Evolutionary conservation across 2,329 filamentous ascomycete species (phyloP).

Genomic region (Botrytis paeoniae): DNA sequence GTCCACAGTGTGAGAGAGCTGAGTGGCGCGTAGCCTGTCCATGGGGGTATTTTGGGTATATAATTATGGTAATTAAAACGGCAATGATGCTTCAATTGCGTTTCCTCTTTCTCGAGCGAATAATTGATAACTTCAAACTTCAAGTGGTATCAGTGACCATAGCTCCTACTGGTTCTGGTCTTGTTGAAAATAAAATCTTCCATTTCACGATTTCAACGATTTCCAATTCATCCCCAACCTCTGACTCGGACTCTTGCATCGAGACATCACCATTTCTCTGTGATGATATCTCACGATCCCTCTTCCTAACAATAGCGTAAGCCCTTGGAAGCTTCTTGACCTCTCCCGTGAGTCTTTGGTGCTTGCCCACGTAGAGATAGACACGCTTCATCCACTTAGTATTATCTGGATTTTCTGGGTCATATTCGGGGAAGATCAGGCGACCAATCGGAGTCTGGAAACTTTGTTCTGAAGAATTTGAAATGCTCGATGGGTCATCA

Average conservation of each 20-base stretch:
- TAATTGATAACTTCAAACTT: not conserved
- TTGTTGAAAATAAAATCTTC: constrained; percentile 78
- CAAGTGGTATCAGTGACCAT: constrained; percentile 1
- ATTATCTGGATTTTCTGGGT: constrained; percentile 50
- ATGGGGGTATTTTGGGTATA: too few species aligned
- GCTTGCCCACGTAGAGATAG: constrained; percentile 81
- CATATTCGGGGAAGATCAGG: constrained; percentile 75
- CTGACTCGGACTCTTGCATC: constrained; percentile 53
- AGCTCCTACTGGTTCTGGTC: constrained; percentile 77
- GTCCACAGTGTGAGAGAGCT: not conserved
- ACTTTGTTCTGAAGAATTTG: constrained; percentile 20
- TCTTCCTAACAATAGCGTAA: constrained; percentile 71
- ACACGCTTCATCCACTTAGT: constrained; percentile 86
- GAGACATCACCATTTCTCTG: constrained; percentile 30
- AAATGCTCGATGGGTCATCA: constrained; percentile 20
- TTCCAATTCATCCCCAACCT: constrained; percentile 77
- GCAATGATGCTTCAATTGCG: not conserved
- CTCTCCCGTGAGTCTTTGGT: constrained; percentile 86
- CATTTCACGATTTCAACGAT: constrained; percentile 83
- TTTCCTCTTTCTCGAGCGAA: too few species aligned
- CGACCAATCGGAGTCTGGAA: constrained; percentile 61
- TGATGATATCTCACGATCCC: constrained; percentile 28
- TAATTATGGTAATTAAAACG: not conserved
- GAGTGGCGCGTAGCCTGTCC: not conserved
- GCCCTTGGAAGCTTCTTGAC: constrained; percentile 81